phyloP scores from a whole-genome alignment of 139 green algal genomes.

The Pleodorina starrii region DNA sequence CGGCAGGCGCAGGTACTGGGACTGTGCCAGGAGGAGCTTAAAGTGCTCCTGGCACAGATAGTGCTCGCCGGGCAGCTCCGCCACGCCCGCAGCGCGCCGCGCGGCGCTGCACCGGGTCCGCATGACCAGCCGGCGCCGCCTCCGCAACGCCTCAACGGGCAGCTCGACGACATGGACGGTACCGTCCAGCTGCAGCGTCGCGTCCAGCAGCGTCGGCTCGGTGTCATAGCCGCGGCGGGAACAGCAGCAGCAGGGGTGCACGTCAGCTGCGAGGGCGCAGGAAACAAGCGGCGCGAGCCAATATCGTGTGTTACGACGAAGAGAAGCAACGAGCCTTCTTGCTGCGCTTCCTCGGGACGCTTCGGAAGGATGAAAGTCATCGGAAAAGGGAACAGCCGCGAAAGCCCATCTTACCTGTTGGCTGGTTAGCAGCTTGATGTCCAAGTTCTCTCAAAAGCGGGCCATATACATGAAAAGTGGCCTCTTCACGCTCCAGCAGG shows the following conservation, averaged over 20 bases:
- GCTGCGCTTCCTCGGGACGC: too few species aligned
- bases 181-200: neutral
- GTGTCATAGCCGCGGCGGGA: neutral
- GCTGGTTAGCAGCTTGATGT: neutral
- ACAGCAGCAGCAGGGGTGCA: constrained; percentile 2
- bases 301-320: too few species aligned
- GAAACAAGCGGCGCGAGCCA: too few species aligned
- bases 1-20: neutral
- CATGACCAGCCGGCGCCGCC: neutral
- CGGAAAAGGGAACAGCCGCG: too few species aligned
- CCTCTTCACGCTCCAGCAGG: neutral
- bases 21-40: neutral
- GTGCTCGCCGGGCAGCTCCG: neutral
- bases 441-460: neutral
- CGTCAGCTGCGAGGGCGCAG: neutral
- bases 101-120: neutral
- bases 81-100: neutral
- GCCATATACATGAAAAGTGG: neutral
- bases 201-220: neutral
- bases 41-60: constrained; percentile 38
- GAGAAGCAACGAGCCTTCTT: too few species aligned
- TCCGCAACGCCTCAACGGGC: neutral
- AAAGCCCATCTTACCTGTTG: constrained; percentile 8
- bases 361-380: too few species aligned
- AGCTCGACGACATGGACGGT: neutral